A percentile compares a stretch with the other conserved stretches of the same genome.
Evolutionary conservation across 441 rosid genomes (phyloP).

Genomic region (Omphalea diandra): DNA sequence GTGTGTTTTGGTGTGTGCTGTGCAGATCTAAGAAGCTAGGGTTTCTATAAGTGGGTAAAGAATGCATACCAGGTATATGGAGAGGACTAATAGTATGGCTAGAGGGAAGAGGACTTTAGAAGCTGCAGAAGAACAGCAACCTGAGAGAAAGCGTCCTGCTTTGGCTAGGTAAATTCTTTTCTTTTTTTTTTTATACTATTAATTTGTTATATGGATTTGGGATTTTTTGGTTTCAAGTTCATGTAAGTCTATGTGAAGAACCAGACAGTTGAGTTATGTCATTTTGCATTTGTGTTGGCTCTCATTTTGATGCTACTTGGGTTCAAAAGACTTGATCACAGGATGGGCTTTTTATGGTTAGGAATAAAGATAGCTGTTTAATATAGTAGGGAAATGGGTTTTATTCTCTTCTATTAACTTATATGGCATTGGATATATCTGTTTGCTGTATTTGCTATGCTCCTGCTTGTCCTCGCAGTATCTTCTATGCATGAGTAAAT

Average conservation of each 20-base stretch:
- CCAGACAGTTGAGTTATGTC: neutral
- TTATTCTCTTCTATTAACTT: neutral
- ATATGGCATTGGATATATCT: neutral
- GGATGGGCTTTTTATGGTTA: neutral
- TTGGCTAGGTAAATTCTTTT: constrained; percentile 61
- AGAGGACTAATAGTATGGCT: constrained; percentile 76
- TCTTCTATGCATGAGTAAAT: too few relatives aligned
- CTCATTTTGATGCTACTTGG: constrained; percentile 3
- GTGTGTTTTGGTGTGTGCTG: constrained; percentile 16
- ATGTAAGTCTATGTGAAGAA: neutral
- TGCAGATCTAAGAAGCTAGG: constrained; percentile 58
- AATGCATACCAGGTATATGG: constrained; percentile 78
- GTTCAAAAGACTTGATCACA: neutral
- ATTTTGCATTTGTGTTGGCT: too few relatives aligned
- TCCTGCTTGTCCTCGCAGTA: neutral
- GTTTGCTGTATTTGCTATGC: neutral
- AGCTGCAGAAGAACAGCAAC: constrained; percentile 60
- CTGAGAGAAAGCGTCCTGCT: constrained; percentile 91
- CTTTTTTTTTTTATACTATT: constrained; percentile 3
- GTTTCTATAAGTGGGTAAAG: constrained; percentile 30
- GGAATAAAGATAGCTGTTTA: too few relatives aligned
- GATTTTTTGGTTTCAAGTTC: neutral
- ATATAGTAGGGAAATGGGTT: too few relatives aligned
- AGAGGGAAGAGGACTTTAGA: constrained; percentile 87
- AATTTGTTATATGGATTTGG: neutral